Base-by-base conservation (phyloP, 768 basidiomycete species). In the Tulasnella sp. region DNA sequence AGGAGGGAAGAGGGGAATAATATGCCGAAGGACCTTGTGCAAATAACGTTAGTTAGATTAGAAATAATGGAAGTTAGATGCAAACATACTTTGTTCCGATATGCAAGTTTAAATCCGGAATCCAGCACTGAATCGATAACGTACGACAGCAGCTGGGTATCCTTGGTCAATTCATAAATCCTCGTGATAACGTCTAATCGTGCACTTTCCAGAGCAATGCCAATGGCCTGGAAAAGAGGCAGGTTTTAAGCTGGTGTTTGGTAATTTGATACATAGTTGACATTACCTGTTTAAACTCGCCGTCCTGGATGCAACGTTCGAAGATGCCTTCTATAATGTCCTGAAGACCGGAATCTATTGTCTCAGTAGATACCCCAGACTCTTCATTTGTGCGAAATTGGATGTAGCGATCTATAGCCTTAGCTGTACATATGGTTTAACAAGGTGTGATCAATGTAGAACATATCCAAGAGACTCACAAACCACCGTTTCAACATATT, bases 371-470 rank as follows among this genome's bases (percentile, higher is more conserved):
- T 1, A 62, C 48, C 4, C 61, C 66, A 9, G 67, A 62, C 56
- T 73, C 70, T 55, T 81, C 80, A 50, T 78, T 71, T 1, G 73
- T 63, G 31, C 87, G 78, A 27, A 76, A 68, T 46, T 76, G 68
- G 57, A 96, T 86, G 61, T 95, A 98, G 50, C 81, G 76, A 74
- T 99, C 95, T 60, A 99, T 90, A 46, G 91, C 91, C 63, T 88
- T 92, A 60, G 95, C 93, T 95, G 52, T 20, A 37, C 13, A 32
- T 27, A 43, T 15, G 10, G 42, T 42, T 7, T n/a, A 22, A 24
- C 32, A 34, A 32, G 15, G 33, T 43, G 31, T 27, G 44, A 22
- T 29, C 12, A 29, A 12, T 20, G 16, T 33, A 32, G n/a, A n/a
- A 16, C 39, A 44, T 8, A 12, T 12, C 20, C 37, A 20, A 31